Evolutionary conservation across 768 basidiomycete species (phyloP), one percentile per base, ranked within the genome.

Genomic region (Russula virescens): DNA sequence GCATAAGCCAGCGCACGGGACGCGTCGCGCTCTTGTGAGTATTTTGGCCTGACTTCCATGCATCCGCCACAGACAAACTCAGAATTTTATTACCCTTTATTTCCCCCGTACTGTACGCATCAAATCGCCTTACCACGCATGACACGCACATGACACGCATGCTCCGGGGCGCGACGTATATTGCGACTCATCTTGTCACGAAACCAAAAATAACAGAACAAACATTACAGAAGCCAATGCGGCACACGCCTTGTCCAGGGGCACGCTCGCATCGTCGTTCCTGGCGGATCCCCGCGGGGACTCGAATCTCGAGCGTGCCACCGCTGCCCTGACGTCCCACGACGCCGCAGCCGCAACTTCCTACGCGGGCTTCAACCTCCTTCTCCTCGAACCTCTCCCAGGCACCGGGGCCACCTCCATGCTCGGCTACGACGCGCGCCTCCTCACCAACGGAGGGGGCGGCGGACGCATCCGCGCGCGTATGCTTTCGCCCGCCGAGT

Each of bases 311-410:
- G 77, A 82, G 66, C 78, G 80, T 55, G 78, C 82, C 69, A 73
- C 80, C 45, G 74, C 75, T 56, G 75, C 70, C 68, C 76, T 85
- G 58, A 73, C 80, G 54, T 76, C 79, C 63, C 71, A 73, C 58
- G 79, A 83, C 64, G 75, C 78, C 18, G 38, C 38, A 38, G 38
- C 38, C 38, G 13, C 38, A 9, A 3, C 42, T 43, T 72, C 75
- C 68, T 91, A 84, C 71, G 87, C 90, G 51, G 91, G 91, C 3
- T 93, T 94, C 80, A 93, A 92, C 73, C 72, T 92, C 31, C 76
- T 91, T 62, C 80, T 91, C 62, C 76, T 93, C 61, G 75, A 80
- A 25, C 81, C 85, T 1, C 23, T 66, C 21, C 28, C 19, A 38
- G 51, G 18, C 19, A 18, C 53, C 66, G 16, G 40, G 3, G 14